Evolutionary conservation across 805 yeast species (phyloP).

Genomic region (Cyberlindnera meyerae): DNA sequence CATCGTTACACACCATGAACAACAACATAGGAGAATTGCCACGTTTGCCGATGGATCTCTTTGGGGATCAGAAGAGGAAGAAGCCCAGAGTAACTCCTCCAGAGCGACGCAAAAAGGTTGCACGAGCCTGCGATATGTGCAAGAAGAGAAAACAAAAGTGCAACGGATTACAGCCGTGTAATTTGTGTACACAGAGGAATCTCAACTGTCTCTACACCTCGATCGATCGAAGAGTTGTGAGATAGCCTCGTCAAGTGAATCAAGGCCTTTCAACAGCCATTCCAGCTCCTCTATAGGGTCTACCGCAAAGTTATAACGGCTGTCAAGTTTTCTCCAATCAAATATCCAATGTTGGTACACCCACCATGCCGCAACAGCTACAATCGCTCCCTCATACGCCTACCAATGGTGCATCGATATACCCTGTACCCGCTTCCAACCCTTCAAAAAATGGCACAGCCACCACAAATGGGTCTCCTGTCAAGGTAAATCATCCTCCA

Average conservation of each 20-base stretch:
- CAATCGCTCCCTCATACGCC: too few relatives aligned
- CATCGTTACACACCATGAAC: too few relatives aligned
- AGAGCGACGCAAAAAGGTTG: slow-evolving; percentile 35
- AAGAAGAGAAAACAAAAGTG: slow-evolving; percentile 37
- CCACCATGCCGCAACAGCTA: too few relatives aligned
- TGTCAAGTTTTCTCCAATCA: too few relatives aligned
- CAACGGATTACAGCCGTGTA: slow-evolving; percentile 32
- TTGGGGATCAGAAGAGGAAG: slow-evolving; percentile 9
- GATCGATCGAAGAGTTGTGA: slow-evolving; percentile 22
- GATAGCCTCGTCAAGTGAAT: slow-evolving; percentile 15
- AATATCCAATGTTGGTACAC: too few relatives aligned
- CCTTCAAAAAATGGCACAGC: too few relatives aligned
- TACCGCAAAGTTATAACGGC: too few relatives aligned
- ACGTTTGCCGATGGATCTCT: too few relatives aligned
- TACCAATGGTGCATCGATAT: too few relatives aligned
- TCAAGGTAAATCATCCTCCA: not conserved
- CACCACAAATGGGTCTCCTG: too few relatives aligned
- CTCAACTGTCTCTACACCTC: slow-evolving; percentile 29
- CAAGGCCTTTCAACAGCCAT: not conserved
- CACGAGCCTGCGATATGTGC: slow-evolving; percentile 44
- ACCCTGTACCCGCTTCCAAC: too few relatives aligned
- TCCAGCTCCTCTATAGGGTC: not conserved
- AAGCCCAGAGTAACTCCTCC: slow-evolving; percentile 24
- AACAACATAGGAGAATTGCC: too few relatives aligned
- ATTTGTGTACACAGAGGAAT: slow-evolving; percentile 28